Evolutionary conservation across 495 filamentous ascomycete genomes (phyloP).

Genomic region (Lophiotrema nucula): DNA sequence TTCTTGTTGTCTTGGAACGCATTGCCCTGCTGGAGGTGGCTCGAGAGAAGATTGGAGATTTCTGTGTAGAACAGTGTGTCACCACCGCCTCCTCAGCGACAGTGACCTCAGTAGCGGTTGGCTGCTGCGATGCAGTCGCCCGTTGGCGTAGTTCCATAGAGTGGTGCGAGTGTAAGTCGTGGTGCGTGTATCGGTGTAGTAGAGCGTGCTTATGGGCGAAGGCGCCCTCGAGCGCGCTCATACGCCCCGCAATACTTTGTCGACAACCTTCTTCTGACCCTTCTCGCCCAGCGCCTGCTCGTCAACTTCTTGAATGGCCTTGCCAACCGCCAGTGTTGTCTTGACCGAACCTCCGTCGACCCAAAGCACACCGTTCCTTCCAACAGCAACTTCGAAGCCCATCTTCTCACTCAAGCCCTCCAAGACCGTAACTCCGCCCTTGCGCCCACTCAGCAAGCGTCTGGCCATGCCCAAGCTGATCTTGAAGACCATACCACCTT

Average conservation of each 20-base stretch:
- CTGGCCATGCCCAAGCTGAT: constrained; percentile 78
- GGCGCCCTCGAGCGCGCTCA: too few relatives aligned
- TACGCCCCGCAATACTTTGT: constrained; percentile 61
- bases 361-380: constrained; percentile 92
- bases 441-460: constrained; percentile 66
- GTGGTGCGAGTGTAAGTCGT: too few relatives aligned
- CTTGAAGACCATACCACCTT: constrained; percentile 82
- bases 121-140: too few relatives aligned
- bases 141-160: too few relatives aligned
- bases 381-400: constrained; percentile 89
- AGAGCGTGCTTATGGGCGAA: too few relatives aligned
- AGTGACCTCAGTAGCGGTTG: too few relatives aligned
- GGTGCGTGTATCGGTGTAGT: too few relatives aligned
- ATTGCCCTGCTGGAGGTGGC: too few relatives aligned
- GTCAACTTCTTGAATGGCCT: constrained; percentile 75
- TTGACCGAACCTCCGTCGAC: constrained; percentile 67
- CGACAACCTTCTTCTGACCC: constrained; percentile 78
- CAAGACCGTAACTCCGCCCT: constrained; percentile 65
- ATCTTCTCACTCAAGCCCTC: constrained; percentile 76
- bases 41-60: too few relatives aligned
- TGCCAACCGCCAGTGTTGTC: constrained; percentile 74
- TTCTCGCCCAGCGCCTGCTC: constrained; percentile 61
- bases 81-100: too few relatives aligned
- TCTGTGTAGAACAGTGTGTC: too few relatives aligned
- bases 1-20: too few relatives aligned